phyloP scores from a whole-genome alignment of 148 eudicot genomes.

The Cornus suecica region DNA sequence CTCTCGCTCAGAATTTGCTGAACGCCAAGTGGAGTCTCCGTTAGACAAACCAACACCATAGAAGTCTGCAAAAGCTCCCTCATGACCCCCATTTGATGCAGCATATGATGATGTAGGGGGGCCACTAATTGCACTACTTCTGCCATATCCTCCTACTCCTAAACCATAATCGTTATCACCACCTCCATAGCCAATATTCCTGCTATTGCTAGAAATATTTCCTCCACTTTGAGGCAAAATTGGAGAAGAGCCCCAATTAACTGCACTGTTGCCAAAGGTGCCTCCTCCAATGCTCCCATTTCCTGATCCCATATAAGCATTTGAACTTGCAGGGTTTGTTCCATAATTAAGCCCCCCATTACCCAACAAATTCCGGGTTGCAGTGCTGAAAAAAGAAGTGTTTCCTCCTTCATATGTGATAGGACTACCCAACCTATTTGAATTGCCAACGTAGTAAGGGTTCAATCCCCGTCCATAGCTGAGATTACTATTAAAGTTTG shows the following conservation, averaged over 20 bases:
- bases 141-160: constrained; percentile 50
- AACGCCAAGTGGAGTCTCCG: constrained; percentile 65
- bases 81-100: constrained; percentile 50
- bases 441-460: constrained; percentile 29
- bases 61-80: constrained; percentile 53
- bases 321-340: constrained; percentile 17
- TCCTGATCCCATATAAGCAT: constrained; percentile 18
- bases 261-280: constrained; percentile 13
- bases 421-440: constrained; percentile 31
- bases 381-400: constrained; percentile 26
- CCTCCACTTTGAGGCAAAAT: constrained; percentile 44
- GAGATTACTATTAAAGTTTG: constrained; percentile 21
- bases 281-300: constrained; percentile 25
- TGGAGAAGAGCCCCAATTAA: constrained; percentile 45
- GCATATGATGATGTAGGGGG: constrained; percentile 42
- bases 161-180: constrained; percentile 44
- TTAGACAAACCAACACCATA: constrained; percentile 50
- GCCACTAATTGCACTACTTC: constrained; percentile 37
- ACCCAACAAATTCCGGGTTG: constrained; percentile 28
- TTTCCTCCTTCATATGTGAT: constrained; percentile 31
- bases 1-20: constrained; percentile 51
- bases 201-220: constrained; percentile 31
- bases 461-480: constrained; percentile 32
- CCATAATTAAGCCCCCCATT: constrained; percentile 26
- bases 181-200: constrained; percentile 48